These are phyloP conservation scores for Podospora pseudopauciseta DNA, from an alignment of 495 filamentous ascomycete species.

Conservation along the genomic window DNA sequence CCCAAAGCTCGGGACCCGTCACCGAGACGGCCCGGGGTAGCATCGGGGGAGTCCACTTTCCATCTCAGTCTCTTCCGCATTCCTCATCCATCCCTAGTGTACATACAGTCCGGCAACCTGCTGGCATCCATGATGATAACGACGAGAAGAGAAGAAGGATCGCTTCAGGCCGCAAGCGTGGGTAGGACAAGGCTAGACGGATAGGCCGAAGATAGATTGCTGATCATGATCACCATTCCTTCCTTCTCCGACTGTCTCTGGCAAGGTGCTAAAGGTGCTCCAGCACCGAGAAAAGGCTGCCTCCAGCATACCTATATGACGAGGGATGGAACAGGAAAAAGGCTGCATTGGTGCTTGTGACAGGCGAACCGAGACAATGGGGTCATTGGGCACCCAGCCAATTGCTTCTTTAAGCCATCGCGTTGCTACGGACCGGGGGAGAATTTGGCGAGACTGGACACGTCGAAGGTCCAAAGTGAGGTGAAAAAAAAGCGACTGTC, in stretches of 20 bases:
- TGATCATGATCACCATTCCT: neutral
- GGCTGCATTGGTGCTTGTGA: conserved; percentile 2
- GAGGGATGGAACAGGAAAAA: neutral
- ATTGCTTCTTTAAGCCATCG: neutral
- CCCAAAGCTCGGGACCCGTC: neutral
- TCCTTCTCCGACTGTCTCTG: neutral
- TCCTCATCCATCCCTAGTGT: neutral
- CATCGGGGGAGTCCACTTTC: neutral
- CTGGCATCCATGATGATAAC: neutral
- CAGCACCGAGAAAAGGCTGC: neutral
- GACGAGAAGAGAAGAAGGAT: neutral
- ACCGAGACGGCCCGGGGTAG: neutral
- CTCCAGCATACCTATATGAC: conserved; percentile 2
- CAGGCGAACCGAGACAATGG: conserved; percentile 7
- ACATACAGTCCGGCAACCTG: neutral
- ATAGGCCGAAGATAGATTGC: conserved; percentile 2
- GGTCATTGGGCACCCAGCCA: conserved; percentile 2
- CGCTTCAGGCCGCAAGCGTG: conserved; percentile 1
- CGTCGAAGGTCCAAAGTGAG: conserved; percentile 13
- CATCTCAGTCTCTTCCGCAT: neutral
- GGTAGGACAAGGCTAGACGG: conserved; percentile 1
- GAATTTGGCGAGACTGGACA: neutral
- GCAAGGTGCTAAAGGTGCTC: neutral
- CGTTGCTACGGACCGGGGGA: neutral
- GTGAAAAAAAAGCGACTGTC: conserved; percentile 13